phyloP scores from a whole-genome alignment of 2,329 filamentous ascomycete genomes.

The Lojkania enalia region DNA sequence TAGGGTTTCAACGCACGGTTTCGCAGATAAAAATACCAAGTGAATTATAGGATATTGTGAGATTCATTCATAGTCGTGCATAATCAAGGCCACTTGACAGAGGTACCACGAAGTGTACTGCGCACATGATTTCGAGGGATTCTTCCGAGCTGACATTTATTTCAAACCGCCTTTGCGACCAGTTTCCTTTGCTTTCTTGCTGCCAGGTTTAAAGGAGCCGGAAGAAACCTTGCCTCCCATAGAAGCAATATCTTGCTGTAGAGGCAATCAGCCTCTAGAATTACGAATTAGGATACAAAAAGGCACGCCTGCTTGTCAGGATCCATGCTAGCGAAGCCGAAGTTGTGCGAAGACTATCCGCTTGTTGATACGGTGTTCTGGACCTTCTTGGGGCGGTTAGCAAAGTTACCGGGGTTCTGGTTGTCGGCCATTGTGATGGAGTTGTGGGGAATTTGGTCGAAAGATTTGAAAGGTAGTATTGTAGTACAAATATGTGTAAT shows the following conservation, averaged over 20 bases:
- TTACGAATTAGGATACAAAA: background rate
- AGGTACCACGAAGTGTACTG: too few relatives aligned
- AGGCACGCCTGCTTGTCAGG: slow-evolving; percentile 36
- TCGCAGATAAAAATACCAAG: too few relatives aligned
- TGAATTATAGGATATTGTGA: too few relatives aligned
- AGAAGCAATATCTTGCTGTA: slow-evolving; percentile 58
- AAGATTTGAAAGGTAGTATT: too few relatives aligned
- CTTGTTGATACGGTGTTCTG: slow-evolving; percentile 50
- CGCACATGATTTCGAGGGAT: too few relatives aligned
- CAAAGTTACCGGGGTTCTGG: slow-evolving; percentile 55
- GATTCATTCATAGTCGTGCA: too few relatives aligned
- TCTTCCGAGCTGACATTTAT: too few relatives aligned
- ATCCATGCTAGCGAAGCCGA: slow-evolving; percentile 45
- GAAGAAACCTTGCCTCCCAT: slow-evolving; percentile 58
- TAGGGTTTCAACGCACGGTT: too few relatives aligned
- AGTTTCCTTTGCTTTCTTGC: slow-evolving; percentile 57
- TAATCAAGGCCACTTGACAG: too few relatives aligned
- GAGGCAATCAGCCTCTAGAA: slow-evolving; percentile 3
- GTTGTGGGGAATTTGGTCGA: too few relatives aligned
- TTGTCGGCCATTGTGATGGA: slow-evolving; percentile 36
- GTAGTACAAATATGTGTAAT: too few relatives aligned
- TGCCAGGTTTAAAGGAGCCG: slow-evolving; percentile 59
- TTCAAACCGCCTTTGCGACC: slow-evolving; percentile 56
- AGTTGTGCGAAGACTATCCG: slow-evolving; percentile 42
- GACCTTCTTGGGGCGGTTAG: slow-evolving; percentile 46